Base-by-base conservation (phyloP, 495 filamentous ascomycete genomes). In the Jackrogersella multiformis region DNA sequence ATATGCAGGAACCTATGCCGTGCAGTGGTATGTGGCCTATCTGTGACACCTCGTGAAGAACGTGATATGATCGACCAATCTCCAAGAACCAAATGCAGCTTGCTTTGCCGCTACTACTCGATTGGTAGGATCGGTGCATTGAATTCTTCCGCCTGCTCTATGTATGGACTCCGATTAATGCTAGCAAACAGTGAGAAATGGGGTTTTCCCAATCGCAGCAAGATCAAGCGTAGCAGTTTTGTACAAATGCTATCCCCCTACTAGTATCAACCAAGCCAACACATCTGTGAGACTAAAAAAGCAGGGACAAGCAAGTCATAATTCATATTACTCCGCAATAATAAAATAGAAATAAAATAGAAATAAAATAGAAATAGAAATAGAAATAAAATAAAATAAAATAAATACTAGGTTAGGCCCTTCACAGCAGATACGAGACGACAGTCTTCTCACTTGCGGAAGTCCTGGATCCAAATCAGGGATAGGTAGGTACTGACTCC, bases 1-100 rank as follows among this genome's bases (percentile, higher is more conserved):
- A 20, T 26, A 59, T 64, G 59, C 59, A 69, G 58, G 64, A 42
- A 55, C 56, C 4, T 34, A 35, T 18, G 30, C 28, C 23, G 28
- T 45, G 38, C 39, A 42, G 36, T 39, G 35, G 26, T 10, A 21
- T 8, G 41, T 23, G 5, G n/a, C 24, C 42, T 24, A 35, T 30
- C 26, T 26, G 28, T 56, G 15, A 55, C 51, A 57, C 53, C 58
- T 58, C 65, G 35, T 36, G 24, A 10, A 46, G 15, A 41, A 58
- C 18, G 32, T 56, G 12, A 34, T 48, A 49, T 35, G 48, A 36
- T 39, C 63, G 18, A 34, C 63, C 39, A 60, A 64, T 64, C 53
- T 57, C 28, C 44, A 42, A 30, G 45, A 49, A 34, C 41, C 15
- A 12, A 34, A 49, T 28, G 32, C 8, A 21, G 56, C 15, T 60